phyloP scores from a whole-genome alignment of 2,329 filamentous ascomycete species.

The Aspergillus niger region DNA sequence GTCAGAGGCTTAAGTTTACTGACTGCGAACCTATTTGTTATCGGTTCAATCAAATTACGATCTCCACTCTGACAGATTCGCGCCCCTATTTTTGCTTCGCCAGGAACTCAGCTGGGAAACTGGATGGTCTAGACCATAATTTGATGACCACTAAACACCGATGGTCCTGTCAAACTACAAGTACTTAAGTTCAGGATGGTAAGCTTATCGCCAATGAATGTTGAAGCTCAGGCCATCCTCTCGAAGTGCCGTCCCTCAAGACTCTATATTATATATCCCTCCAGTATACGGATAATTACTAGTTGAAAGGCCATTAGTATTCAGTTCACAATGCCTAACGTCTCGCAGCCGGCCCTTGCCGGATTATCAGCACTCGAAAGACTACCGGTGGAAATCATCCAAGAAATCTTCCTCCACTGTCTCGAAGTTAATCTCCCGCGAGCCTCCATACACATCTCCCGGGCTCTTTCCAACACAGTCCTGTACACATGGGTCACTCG shows the following conservation, averaged over 20 bases:
- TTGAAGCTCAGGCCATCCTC: not conserved
- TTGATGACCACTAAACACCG: not conserved
- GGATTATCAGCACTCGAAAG: slow-evolving; percentile 41
- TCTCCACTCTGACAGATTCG: not conserved
- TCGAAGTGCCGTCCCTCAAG: not conserved
- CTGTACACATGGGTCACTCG: slow-evolving; percentile 49
- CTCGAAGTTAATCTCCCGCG: slow-evolving; percentile 52
- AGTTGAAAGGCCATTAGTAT: not conserved
- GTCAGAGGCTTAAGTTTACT: not conserved
- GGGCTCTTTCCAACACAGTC: slow-evolving; percentile 41
- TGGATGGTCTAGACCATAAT: not conserved
- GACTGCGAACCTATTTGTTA: no score
- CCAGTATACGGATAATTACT: not conserved
- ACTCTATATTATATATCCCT: not conserved
- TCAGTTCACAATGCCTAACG: slow-evolving; percentile 21
- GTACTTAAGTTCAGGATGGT: not conserved
- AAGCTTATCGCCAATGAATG: not conserved
- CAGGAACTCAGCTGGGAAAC: not conserved
- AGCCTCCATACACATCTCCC: slow-evolving; percentile 46
- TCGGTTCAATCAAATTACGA: no score
- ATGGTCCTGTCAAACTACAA: not conserved
- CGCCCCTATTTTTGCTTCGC: not conserved
- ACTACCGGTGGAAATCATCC: slow-evolving; percentile 52
- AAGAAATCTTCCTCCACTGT: slow-evolving; percentile 54
- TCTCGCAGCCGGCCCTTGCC: slow-evolving; percentile 7